These are phyloP conservation scores for Sanghuangporus baumii DNA, from an alignment of 1,284 basidiomycete genomes.

Conservation along the genomic window DNA sequence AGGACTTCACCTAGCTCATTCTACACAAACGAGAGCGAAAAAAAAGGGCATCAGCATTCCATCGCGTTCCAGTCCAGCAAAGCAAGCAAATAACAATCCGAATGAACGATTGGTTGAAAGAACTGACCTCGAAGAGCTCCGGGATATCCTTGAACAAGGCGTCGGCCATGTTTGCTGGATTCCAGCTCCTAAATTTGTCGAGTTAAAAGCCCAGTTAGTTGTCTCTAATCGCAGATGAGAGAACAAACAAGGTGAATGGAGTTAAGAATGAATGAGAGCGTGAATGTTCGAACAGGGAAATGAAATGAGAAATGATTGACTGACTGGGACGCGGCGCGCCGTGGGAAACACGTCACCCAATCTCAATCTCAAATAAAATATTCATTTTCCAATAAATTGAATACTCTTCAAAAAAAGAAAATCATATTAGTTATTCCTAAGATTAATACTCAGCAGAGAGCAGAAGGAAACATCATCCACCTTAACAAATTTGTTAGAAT, in stretches of 20 bases:
- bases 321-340: not conserved
- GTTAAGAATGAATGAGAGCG: too few relatives aligned
- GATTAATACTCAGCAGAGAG: too few relatives aligned
- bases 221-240: too few relatives aligned
- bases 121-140: constrained; percentile 62
- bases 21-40: constrained; percentile 33
- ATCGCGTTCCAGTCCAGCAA: not conserved
- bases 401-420: too few relatives aligned
- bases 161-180: constrained; percentile 30
- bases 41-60: too few relatives aligned
- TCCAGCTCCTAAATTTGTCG: too few relatives aligned
- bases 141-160: constrained; percentile 51
- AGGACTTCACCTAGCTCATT: constrained; percentile 89
- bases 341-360: not conserved
- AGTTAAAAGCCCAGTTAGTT: not conserved
- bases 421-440: too few relatives aligned
- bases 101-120: not conserved
- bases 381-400: not conserved
- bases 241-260: too few relatives aligned
- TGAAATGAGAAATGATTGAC: too few relatives aligned
- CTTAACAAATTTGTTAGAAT: too few relatives aligned
- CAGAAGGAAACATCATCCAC: not conserved
- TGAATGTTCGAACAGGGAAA: too few relatives aligned
- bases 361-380: not conserved
- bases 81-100: not conserved